Percentiles rank a stretch among this genome's conserved stretches.
These are phyloP conservation scores for Syzygium oleosum DNA, from an alignment of 345 rosid genomes.

Conservation along the genomic window DNA sequence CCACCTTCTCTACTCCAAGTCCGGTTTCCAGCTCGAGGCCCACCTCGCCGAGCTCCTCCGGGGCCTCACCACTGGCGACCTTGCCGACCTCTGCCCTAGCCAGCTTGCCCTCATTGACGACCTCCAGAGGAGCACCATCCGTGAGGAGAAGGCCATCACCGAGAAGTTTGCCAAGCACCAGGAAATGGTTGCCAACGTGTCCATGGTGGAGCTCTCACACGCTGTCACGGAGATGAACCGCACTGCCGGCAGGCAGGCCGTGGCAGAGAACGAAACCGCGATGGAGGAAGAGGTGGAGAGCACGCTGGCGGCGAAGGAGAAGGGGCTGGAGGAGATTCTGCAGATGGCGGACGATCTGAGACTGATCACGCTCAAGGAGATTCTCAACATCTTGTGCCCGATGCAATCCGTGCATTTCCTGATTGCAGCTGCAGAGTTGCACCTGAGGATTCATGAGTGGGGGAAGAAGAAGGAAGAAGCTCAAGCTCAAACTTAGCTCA, in stretches of 20 bases:
- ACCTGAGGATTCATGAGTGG: conserved; percentile 37
- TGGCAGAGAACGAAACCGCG: not conserved
- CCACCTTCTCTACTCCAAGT: conserved; percentile 41
- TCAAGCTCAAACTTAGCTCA: not conserved
- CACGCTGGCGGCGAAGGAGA: conserved; percentile 15
- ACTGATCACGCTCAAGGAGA: conserved; percentile 19
- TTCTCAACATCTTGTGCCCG: conserved; percentile 17
- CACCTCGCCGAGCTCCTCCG: conserved; percentile 12
- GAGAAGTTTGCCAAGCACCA: conserved; percentile 34
- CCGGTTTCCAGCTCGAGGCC: conserved; percentile 32
- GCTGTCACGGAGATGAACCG: conserved; percentile 11
- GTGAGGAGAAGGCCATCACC: conserved; percentile 24
- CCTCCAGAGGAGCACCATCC: conserved; percentile 12
- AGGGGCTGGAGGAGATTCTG: conserved; percentile 12
- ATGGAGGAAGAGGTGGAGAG: conserved; percentile 12
- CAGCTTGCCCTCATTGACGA: conserved; percentile 27
- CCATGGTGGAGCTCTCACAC: conserved; percentile 40
- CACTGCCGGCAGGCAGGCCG: not conserved
- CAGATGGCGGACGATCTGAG: conserved; percentile 33
- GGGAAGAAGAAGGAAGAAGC: conserved; percentile 20
- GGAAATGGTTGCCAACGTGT: conserved; percentile 28
- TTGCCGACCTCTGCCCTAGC: conserved; percentile 22
- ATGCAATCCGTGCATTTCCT: conserved; percentile 36
- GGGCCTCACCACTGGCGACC: conserved; percentile 25
- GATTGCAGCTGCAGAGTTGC: conserved; percentile 41